Evolutionary conservation across 2,329 filamentous ascomycete species (phyloP), one percentile per base, ranked within the genome.

Genomic region (Venturia oleaginea): DNA sequence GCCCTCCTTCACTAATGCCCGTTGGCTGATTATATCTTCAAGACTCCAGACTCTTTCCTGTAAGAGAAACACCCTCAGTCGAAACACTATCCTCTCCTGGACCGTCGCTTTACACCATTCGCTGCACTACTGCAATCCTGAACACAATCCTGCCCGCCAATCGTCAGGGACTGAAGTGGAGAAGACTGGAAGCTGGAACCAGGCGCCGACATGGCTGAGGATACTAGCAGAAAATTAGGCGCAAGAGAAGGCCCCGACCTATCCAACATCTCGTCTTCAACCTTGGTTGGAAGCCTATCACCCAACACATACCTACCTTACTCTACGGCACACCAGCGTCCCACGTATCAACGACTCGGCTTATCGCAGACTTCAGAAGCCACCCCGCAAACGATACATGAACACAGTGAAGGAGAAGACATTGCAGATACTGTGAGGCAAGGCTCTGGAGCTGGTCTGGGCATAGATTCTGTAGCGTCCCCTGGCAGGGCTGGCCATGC

Each of bases 361-460:
- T 75, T 72, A 66, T 73, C 76, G 59, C 70, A 72, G 19, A 71
- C 71, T 13, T 70, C 71, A 51, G 69, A 70, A 63, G 74, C 75
- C 24, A 69, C 71, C 24, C 51, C 51, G 30, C 68, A 72, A 38
- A 71, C 70, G 8, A 67, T 72, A 57, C 59, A 65, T 24, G 71
- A 73, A 43, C 71, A 73, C 22, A 74, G 73, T 42, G 75, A 72
- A 42, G 68, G 66, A 38, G 67, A 66, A 24, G 67, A 73, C 63
- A 69, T 72, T 30, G 68, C 69, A 46, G 68, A 71, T 32, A 68
- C 66, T 51, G 70, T 72, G 60, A 43, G 59, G 11, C 65, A 65
- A n/a, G 61, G 60, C 22, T 66, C 67, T 27, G 68, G 69, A 22
- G 62, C 68, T 64, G 76, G 76, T 15, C 66, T 78, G 40, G 76